Conservation (phyloP, 2,329 filamentous ascomycete species). For the Sporothrix globosa region DNA sequence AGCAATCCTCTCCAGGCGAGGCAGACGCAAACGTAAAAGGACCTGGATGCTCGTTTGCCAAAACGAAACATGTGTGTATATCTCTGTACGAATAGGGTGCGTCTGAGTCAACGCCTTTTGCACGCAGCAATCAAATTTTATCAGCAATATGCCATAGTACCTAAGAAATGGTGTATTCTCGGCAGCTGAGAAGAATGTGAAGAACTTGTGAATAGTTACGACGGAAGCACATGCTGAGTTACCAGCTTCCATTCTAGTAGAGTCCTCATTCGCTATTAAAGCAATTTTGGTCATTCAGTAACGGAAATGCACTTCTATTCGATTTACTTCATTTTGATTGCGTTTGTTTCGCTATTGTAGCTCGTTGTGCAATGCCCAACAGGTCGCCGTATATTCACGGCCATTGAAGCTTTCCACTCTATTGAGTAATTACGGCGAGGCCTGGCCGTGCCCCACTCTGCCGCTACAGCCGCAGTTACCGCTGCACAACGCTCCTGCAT, state of each 20-base stretch:
- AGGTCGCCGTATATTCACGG: no score
- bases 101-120: neutral
- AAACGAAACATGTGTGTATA: neutral
- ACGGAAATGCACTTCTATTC: no score
- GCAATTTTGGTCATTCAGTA: no score
- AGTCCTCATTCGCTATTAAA: no score
- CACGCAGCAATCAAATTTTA: neutral
- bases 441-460: neutral
- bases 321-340: no score
- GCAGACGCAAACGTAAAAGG: no score
- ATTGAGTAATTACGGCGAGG: neutral
- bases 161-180: neutral
- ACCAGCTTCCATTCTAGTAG: no score
- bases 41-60: neutral
- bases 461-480: neutral
- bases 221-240: no score
- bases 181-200: neutral
- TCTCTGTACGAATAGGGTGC: constrained; percentile 11
- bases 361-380: no score
- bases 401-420: no score
- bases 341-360: no score
- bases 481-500: neutral
- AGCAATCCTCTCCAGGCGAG: no score
- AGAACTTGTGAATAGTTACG: neutral
- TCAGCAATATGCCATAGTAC: neutral